Conservation (phyloP, 331 rosid species). For the Acacia pycnantha region DNA sequence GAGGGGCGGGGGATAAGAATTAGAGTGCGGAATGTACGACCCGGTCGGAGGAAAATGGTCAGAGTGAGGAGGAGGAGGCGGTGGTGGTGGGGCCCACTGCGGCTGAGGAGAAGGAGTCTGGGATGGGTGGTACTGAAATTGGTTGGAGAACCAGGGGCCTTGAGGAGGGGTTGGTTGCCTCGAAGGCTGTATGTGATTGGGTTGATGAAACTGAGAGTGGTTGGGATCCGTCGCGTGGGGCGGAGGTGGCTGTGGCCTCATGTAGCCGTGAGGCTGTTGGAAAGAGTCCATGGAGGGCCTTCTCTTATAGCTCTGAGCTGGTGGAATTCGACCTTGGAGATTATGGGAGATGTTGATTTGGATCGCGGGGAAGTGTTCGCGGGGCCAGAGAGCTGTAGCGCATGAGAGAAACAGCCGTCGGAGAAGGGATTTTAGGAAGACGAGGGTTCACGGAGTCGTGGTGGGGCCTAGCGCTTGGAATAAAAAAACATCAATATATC, state of each 20-base stretch:
- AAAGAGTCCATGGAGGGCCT: slow-evolving; percentile 62
- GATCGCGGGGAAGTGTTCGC: slow-evolving; percentile 1
- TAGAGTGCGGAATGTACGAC: slow-evolving; percentile 56
- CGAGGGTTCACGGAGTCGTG: slow-evolving; percentile 11
- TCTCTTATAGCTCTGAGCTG: not conserved
- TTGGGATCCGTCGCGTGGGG: slow-evolving; percentile 71
- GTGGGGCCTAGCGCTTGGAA: slow-evolving; percentile 17
- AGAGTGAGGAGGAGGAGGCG: slow-evolving; percentile 41
- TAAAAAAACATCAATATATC: not conserved
- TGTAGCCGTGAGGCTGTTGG: slow-evolving; percentile 64
- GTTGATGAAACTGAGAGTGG: slow-evolving; percentile 39
- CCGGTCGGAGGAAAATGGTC: slow-evolving; percentile 49
- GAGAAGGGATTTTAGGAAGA: not conserved
- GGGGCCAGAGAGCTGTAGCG: not conserved
- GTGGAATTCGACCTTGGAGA: not conserved
- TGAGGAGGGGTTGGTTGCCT: slow-evolving; percentile 56
- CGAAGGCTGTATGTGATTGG: slow-evolving; percentile 31
- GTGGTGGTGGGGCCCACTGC: slow-evolving; percentile 64
- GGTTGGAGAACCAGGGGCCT: slow-evolving; percentile 65
- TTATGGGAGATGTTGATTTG: slow-evolving; percentile 15
- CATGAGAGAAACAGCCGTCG: not conserved
- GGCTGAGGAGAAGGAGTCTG: slow-evolving; percentile 70
- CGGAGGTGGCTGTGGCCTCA: slow-evolving; percentile 63
- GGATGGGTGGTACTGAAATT: slow-evolving; percentile 72
- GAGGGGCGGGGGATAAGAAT: slow-evolving; percentile 47